Evolutionary conservation across 257 asterid genomes (phyloP).

Genomic region (Nicotiana obtusifolia): DNA sequence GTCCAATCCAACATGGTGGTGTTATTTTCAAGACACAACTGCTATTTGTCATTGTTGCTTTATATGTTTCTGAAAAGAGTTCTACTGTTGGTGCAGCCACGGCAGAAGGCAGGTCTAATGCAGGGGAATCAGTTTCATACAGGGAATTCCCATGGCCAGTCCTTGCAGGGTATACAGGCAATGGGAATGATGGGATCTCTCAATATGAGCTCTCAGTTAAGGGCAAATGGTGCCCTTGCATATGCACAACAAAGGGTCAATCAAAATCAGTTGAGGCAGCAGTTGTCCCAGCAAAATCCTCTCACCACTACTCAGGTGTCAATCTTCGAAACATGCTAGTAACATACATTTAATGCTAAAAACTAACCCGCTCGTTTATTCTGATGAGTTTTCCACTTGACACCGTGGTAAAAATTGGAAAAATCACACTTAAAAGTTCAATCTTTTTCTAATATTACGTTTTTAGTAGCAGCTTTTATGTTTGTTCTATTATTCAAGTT

Average conservation of each 20-base stretch:
- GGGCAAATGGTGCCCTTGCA: conserved; percentile 54
- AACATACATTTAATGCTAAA: background rate
- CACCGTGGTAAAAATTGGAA: background rate
- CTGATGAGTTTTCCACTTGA: conserved; percentile 3
- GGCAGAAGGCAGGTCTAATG: conserved; percentile 68
- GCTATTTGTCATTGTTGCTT: conserved; percentile 5
- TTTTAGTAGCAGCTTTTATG: background rate
- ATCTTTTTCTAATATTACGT: background rate
- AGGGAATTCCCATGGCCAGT: conserved; percentile 73
- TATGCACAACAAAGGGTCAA: conserved; percentile 52
- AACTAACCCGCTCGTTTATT: background rate
- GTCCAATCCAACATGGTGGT: background rate
- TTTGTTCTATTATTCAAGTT: background rate
- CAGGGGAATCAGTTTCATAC: conserved; percentile 79
- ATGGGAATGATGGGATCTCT: conserved; percentile 69
- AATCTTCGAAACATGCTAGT: background rate
- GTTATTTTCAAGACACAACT: background rate
- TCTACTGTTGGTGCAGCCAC: conserved; percentile 58
- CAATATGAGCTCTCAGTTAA: conserved; percentile 59
- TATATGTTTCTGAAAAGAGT: conserved; percentile 19
- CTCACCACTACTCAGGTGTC: conserved; percentile 64
- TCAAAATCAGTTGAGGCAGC: conserved; percentile 64
- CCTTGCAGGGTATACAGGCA: conserved; percentile 66
- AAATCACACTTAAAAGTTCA: background rate
- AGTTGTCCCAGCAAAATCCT: conserved; percentile 64